phyloP scores from a whole-genome alignment of 176 grass and related monocot species.

The Oryza glaberrima region DNA sequence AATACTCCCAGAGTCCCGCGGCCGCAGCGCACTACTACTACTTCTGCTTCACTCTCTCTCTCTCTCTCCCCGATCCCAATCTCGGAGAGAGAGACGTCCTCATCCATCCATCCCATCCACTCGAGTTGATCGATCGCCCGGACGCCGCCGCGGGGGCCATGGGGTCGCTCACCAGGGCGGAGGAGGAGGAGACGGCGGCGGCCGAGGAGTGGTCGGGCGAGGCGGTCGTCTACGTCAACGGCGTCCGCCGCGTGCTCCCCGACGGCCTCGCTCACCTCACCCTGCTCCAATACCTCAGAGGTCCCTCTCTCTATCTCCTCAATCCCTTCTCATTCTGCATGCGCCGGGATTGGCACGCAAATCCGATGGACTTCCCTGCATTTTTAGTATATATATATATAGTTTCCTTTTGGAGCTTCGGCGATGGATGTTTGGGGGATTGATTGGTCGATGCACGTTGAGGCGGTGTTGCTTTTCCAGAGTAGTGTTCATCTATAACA shows the following conservation, averaged over 20 bases:
- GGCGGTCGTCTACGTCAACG: slow-evolving; percentile 87
- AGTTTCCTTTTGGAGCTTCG: neutral
- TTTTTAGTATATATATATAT: too few species aligned
- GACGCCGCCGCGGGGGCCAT: slow-evolving; percentile 21
- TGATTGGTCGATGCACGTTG: neutral
- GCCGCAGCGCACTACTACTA: too few species aligned
- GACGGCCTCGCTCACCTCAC: slow-evolving; percentile 92
- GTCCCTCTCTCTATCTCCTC: neutral
- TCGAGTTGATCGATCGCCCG: neutral
- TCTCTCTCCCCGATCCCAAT: too few species aligned
- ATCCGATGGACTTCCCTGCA: neutral
- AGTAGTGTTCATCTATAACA: neutral
- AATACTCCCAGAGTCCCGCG: too few species aligned
- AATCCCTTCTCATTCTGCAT: neutral
- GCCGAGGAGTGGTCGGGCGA: slow-evolving; percentile 73
- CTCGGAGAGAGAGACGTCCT: too few species aligned
- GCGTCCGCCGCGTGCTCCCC: slow-evolving; percentile 81
- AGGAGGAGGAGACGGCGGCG: slow-evolving; percentile 39
- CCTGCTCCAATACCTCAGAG: slow-evolving; percentile 89
- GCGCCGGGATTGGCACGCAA: neutral
- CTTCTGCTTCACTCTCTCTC: too few species aligned
- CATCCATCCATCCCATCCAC: too few species aligned
- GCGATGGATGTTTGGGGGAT: neutral
- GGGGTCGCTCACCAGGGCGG: slow-evolving; percentile 69
- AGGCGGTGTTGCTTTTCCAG: too few species aligned